Evolutionary conservation across 2,329 filamentous ascomycete genomes (phyloP).

Genomic region (Fusarium neocosmosporiellum): DNA sequence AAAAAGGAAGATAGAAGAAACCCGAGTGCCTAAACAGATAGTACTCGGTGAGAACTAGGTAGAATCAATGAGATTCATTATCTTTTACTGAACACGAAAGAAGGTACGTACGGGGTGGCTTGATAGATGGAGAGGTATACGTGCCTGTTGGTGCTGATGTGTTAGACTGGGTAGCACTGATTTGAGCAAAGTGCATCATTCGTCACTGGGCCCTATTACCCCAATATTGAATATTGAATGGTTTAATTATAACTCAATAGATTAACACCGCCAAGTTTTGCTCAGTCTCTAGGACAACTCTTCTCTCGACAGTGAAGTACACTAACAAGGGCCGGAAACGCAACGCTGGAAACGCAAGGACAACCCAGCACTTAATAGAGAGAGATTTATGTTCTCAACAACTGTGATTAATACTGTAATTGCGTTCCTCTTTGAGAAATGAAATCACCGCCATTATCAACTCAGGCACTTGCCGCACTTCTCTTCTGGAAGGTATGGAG

Average conservation of each 20-base stretch:
- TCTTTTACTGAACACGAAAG: too few species aligned
- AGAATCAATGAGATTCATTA: not conserved
- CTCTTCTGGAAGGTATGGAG: not conserved
- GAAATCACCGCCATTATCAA: not conserved
- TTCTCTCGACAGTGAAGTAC: not conserved
- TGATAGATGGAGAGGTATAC: not conserved
- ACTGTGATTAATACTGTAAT: not conserved
- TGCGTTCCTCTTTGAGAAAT: too few species aligned
- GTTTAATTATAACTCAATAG: not conserved
- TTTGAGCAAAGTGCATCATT: not conserved
- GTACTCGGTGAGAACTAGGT: not conserved
- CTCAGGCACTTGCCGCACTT: not conserved
- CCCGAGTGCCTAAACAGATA: not conserved
- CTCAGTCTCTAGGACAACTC: not conserved
- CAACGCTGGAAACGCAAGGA: not conserved
- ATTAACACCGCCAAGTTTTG: too few species aligned
- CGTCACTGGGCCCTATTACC: not conserved
- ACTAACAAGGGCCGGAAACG: not conserved
- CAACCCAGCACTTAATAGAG: not conserved
- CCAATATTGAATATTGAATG: not conserved
- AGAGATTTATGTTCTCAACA: not conserved
- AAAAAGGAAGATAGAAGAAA: not conserved
- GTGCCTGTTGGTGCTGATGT: not conserved
- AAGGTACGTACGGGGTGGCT: not conserved
- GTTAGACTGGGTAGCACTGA: not conserved